Percentiles rank a stretch among this genome's conserved stretches.
These are phyloP conservation scores for Mycosphaerella arachidis DNA, from an alignment of 2,329 filamentous ascomycete species.

Conservation along the genomic window DNA sequence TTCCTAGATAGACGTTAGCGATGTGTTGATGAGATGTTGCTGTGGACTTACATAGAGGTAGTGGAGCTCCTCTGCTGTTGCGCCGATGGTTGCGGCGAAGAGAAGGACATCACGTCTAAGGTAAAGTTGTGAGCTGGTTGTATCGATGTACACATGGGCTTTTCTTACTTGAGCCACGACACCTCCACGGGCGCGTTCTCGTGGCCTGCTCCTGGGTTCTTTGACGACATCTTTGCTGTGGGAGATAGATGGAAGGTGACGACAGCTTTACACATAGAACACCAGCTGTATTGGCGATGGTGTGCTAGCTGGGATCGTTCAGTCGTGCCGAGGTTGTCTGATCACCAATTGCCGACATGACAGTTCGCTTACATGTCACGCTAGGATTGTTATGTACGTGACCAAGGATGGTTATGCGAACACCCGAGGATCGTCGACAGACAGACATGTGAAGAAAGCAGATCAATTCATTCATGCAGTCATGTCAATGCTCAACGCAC, in stretches of 20 bases:
- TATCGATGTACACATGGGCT: not conserved
- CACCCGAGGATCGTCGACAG: not conserved
- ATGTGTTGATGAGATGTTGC: not conserved
- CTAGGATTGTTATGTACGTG: not conserved
- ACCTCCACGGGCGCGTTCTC: slow-evolving; percentile 73
- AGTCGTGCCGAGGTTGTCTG: not conserved
- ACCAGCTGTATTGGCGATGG: not conserved
- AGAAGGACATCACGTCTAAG: slow-evolving; percentile 77
- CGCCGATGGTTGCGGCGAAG: slow-evolving; percentile 86
- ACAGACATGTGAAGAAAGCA: not conserved
- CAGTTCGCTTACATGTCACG: not conserved
- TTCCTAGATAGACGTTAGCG: slow-evolving; percentile 54
- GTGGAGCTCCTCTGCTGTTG: slow-evolving; percentile 80
- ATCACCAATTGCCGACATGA: not conserved
- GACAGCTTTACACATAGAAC: not conserved
- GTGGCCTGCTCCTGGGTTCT: slow-evolving; percentile 60
- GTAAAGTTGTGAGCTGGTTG: not conserved
- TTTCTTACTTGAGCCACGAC: slow-evolving; percentile 57
- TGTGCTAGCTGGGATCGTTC: not conserved
- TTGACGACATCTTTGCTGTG: slow-evolving; percentile 15
- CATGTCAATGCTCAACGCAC: not conserved
- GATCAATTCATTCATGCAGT: not conserved
- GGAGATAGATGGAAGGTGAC: not conserved
- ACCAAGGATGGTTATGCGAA: not conserved
- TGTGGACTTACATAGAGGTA: slow-evolving; percentile 70